Evolutionary conservation across 2,329 filamentous ascomycete species (phyloP).

Genomic region (Gnomoniopsis smithogilvyi): DNA sequence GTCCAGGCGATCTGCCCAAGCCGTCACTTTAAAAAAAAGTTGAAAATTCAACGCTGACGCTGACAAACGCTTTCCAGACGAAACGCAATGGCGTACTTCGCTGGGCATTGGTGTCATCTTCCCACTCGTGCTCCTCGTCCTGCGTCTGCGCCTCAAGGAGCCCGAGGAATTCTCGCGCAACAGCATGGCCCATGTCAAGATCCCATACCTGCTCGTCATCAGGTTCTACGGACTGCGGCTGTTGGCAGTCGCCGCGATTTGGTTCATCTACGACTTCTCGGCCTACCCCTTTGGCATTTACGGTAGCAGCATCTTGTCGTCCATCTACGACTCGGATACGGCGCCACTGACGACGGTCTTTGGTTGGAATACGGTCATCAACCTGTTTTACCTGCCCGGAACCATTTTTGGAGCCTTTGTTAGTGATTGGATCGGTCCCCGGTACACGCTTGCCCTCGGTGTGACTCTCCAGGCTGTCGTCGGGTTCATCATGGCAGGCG

Average conservation of each 20-base stretch:
- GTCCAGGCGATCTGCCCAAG: too few species aligned
- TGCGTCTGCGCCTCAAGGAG: constrained; percentile 72
- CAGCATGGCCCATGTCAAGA: constrained; percentile 61
- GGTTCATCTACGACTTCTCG: constrained; percentile 69
- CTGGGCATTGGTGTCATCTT: constrained; percentile 78
- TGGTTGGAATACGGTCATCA: constrained; percentile 86
- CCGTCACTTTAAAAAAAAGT: too few species aligned
- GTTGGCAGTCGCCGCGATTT: constrained; percentile 68
- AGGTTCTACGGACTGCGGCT: constrained; percentile 74
- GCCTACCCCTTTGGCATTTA: constrained; percentile 85
- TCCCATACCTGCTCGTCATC: constrained; percentile 52
- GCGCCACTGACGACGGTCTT: constrained; percentile 70
- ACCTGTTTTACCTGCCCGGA: constrained; percentile 84
- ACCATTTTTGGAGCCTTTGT: constrained; percentile 73
- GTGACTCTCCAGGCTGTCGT: constrained; percentile 71
- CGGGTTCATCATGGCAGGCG: constrained; percentile 85
- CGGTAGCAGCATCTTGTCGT: constrained; percentile 68
- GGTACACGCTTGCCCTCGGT: constrained; percentile 67
- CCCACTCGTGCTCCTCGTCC: constrained; percentile 65
- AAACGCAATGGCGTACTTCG: constrained; percentile 77
- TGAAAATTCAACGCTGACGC: constrained; percentile 45
- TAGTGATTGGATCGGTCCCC: constrained; percentile 76
- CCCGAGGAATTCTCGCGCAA: constrained; percentile 73
- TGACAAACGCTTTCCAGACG: constrained; percentile 33
- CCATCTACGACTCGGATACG: constrained; percentile 52